Evolutionary conservation across 306 rosid genomes (phyloP).

Genomic region (Vigna hirtella): DNA sequence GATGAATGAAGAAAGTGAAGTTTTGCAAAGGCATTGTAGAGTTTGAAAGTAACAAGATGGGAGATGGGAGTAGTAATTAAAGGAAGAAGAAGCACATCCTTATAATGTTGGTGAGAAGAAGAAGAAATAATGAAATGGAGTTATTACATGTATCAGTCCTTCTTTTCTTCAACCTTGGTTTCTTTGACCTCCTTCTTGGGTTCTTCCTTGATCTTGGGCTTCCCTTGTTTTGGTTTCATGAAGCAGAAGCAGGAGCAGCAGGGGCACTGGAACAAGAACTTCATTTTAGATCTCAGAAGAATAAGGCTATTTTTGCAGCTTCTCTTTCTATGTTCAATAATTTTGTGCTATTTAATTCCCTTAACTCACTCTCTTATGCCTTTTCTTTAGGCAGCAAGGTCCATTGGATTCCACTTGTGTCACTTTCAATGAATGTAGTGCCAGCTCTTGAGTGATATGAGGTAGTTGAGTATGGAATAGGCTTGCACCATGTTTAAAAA

Average conservation of each 20-base stretch:
- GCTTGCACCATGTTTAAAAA: constrained; percentile 29
- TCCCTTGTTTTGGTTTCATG: constrained; percentile 68
- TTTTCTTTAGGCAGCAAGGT: background rate
- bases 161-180: constrained; percentile 51
- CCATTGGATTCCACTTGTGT: constrained; percentile 67
- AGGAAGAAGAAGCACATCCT: constrained; percentile 31
- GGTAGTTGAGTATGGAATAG: constrained; percentile 43
- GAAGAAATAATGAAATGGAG: constrained; percentile 7
- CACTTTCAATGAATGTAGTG: constrained; percentile 59
- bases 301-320: constrained; percentile 32
- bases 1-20: too few species aligned
- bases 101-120: constrained; percentile 12
- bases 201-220: constrained; percentile 53
- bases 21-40: constrained; percentile 40
- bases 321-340: constrained; percentile 35
- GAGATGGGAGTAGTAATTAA: background rate
- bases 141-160: constrained; percentile 50
- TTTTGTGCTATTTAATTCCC: constrained; percentile 27
- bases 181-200: constrained; percentile 47
- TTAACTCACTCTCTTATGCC: background rate
- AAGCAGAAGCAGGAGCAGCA: constrained; percentile 66
- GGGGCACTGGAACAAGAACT: constrained; percentile 65
- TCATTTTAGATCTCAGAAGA: constrained; percentile 57
- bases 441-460: constrained; percentile 45
- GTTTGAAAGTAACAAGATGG: background rate